Evolutionary conservation across 306 rosid genomes (phyloP).

Genomic region (Begonia loranthoides): DNA sequence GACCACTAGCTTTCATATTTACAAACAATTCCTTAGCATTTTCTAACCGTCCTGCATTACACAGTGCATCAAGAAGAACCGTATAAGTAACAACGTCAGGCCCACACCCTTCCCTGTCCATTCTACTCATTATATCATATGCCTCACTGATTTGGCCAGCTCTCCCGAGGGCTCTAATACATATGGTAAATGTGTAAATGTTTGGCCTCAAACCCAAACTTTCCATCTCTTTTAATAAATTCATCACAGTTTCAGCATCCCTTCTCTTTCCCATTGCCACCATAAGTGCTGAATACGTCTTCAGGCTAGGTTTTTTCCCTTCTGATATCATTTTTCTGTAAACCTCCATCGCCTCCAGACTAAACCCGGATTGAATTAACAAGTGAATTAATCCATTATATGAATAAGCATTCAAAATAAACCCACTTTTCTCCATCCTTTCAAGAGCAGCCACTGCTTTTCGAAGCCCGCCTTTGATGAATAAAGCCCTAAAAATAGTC

Average conservation of each 20-base stretch:
- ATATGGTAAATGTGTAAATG: constrained; percentile 78
- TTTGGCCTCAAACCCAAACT: constrained; percentile 77
- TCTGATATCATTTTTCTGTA: constrained; percentile 58
- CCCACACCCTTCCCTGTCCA: constrained; percentile 81
- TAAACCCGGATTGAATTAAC: constrained; percentile 53
- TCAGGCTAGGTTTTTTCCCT: constrained; percentile 77
- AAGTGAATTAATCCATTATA: constrained; percentile 80
- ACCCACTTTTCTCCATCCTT: constrained; percentile 58
- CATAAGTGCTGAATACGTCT: constrained; percentile 89
- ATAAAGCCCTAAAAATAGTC: constrained; percentile 53
- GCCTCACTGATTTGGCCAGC: constrained; percentile 80
- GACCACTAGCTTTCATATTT: constrained; percentile 58
- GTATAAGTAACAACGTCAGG: constrained; percentile 91
- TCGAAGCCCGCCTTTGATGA: constrained; percentile 68
- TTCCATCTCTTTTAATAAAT: constrained; percentile 67
- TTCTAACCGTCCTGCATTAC: constrained; percentile 57
- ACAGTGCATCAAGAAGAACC: constrained; percentile 85
- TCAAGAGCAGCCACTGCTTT: constrained; percentile 43
- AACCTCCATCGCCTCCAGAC: constrained; percentile 61
- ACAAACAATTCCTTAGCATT: constrained; percentile 48
- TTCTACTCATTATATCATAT: constrained; percentile 47
- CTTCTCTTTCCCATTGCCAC: constrained; percentile 78
- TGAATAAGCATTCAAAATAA: constrained; percentile 73
- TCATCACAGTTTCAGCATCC: constrained; percentile 60
- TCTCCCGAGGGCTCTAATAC: constrained; percentile 84